These are phyloP conservation scores for Hypoxylon fragiforme DNA, from an alignment of 495 filamentous ascomycete species.

Conservation along the genomic window DNA sequence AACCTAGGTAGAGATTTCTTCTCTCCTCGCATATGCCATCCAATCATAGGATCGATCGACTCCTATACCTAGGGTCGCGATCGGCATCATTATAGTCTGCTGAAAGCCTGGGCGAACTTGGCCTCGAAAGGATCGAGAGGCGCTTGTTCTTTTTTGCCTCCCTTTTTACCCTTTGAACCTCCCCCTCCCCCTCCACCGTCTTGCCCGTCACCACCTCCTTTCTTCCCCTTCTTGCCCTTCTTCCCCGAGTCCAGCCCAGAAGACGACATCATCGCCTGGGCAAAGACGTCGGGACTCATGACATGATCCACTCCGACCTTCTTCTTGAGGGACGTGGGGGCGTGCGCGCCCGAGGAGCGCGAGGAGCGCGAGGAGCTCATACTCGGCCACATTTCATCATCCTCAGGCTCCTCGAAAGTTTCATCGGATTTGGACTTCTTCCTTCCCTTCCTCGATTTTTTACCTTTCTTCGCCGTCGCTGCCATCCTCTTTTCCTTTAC, in stretches of 20 bases:
- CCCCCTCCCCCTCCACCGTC: too few species aligned
- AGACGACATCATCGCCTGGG: constrained; percentile 1
- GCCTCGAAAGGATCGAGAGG: constrained; percentile 8
- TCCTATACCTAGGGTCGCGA: too few species aligned
- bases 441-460: background rate
- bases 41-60: too few species aligned
- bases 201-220: background rate
- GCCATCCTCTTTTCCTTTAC: background rate
- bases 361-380: too few species aligned
- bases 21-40: too few species aligned
- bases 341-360: too few species aligned
- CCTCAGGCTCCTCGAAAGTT: background rate
- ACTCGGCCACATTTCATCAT: too few species aligned
- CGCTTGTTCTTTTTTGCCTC: background rate
- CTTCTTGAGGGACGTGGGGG: too few species aligned
- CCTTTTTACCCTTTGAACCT: background rate
- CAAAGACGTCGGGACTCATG: background rate
- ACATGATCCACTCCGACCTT: background rate
- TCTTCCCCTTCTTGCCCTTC: background rate
- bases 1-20: too few species aligned
- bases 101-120: constrained; percentile 17
- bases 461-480: background rate
- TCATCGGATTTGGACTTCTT: too few species aligned
- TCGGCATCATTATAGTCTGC: background rate
- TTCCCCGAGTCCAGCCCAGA: background rate